Conservation (phyloP, 495 filamentous ascomycete genomes). For the Aspergillus biplanus region DNA sequence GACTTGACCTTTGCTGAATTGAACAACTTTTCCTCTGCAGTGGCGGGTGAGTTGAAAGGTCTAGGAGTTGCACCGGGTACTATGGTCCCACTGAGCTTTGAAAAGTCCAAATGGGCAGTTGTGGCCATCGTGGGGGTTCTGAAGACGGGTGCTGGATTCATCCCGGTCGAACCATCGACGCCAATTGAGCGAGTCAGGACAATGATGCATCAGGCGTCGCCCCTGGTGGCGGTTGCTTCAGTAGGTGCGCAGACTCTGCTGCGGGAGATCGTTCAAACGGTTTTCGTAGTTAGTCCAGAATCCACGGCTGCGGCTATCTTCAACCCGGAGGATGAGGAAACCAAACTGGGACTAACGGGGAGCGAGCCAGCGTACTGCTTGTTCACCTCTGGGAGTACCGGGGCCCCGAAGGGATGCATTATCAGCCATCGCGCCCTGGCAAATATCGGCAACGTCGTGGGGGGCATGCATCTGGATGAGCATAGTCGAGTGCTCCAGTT, state of each 20-base stretch:
- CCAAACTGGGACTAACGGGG: not conserved
- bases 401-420: conserved; percentile 8
- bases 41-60: not conserved
- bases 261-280: not conserved
- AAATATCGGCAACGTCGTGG: conserved; percentile 17
- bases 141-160: not conserved
- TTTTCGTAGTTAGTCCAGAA: not conserved
- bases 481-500: conserved; percentile 58
- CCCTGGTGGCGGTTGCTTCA: not conserved
- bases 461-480: conserved; percentile 40
- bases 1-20: not conserved
- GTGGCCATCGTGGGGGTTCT: not conserved
- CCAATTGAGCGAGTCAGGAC: not conserved
- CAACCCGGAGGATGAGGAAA: not conserved
- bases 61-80: not conserved
- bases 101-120: not conserved
- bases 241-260: not conserved
- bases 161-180: not conserved
- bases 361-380: not conserved
- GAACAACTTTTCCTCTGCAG: not conserved
- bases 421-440: not conserved
- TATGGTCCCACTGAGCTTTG: not conserved
- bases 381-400: conserved; percentile 10
- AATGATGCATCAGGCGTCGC: not conserved
- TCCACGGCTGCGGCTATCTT: not conserved